These are phyloP conservation scores for Diplodia sapinea DNA, from an alignment of 2,329 filamentous ascomycete species.

Conservation along the genomic window DNA sequence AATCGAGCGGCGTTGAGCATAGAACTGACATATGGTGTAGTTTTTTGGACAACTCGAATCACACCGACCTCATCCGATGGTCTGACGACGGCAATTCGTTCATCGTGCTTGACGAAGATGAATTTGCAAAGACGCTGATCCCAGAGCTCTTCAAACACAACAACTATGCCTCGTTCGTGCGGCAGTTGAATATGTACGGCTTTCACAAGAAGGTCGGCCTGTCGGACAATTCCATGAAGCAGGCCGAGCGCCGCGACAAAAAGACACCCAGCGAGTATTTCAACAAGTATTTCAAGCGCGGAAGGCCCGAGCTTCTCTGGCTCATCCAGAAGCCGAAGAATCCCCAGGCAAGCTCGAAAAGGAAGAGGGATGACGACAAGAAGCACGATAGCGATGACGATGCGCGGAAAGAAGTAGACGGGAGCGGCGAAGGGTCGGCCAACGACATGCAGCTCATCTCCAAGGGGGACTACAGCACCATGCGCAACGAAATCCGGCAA, in stretches of 20 bases:
- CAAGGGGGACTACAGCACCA: slow-evolving; percentile 74
- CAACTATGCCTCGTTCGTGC: slow-evolving; percentile 78
- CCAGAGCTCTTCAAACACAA: slow-evolving; percentile 80
- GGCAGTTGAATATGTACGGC: slow-evolving; percentile 67
- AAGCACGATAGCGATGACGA: slow-evolving; percentile 77
- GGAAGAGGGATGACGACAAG: slow-evolving; percentile 63
- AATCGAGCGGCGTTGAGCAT: not conserved
- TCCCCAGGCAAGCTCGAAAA: slow-evolving; percentile 57
- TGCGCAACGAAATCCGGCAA: slow-evolving; percentile 80
- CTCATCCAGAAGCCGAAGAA: slow-evolving; percentile 94
- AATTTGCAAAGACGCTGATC: slow-evolving; percentile 75
- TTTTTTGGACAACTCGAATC: slow-evolving; percentile 90
- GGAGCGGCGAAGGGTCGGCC: slow-evolving; percentile 35
- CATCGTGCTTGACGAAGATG: slow-evolving; percentile 94
- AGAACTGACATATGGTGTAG: slow-evolving; percentile 56
- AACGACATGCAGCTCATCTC: slow-evolving; percentile 59
- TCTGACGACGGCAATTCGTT: slow-evolving; percentile 96
- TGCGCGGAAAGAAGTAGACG: slow-evolving; percentile 49
- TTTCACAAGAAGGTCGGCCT: slow-evolving; percentile 67
- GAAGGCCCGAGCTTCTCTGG: slow-evolving; percentile 91
- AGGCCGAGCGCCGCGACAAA: slow-evolving; percentile 96
- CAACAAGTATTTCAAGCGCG: slow-evolving; percentile 93
- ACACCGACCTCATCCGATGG: slow-evolving; percentile 95
- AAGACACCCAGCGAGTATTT: slow-evolving; percentile 99
- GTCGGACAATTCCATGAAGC: slow-evolving; percentile 96